Evolutionary conservation across 768 basidiomycete genomes (phyloP).

Genomic region (Ramaria sp.): DNA sequence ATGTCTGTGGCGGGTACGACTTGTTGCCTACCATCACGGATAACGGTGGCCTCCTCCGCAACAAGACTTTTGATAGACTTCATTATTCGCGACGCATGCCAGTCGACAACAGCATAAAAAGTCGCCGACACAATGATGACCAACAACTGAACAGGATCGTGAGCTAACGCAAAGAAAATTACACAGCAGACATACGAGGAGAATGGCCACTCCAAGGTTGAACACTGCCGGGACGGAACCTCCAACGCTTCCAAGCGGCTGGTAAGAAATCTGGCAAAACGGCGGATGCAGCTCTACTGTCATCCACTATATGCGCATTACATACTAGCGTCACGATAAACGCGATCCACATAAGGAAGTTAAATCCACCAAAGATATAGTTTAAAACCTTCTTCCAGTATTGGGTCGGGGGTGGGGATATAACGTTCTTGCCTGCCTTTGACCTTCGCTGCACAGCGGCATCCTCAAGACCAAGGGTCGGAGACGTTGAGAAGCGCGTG

Average conservation of each 20-base stretch:
- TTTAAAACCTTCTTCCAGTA: slow-evolving; percentile 38
- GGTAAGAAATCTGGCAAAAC: no score
- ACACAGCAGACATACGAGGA: no score
- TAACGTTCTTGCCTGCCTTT: slow-evolving; percentile 34
- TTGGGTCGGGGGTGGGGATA: slow-evolving; percentile 36
- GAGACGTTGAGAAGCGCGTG: slow-evolving; percentile 31
- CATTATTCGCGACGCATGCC: slow-evolving; percentile 20
- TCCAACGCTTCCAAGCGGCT: background rate
- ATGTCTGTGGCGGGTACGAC: slow-evolving; percentile 42
- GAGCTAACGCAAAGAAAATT: no score
- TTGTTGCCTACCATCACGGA: slow-evolving; percentile 37
- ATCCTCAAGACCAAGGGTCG: slow-evolving; percentile 35
- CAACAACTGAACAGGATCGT: slow-evolving; percentile 20
- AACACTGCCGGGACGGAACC: background rate
- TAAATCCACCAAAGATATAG: slow-evolving; percentile 50
- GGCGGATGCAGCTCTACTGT: no score
- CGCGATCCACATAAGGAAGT: slow-evolving; percentile 43
- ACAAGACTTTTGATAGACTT: slow-evolving; percentile 48
- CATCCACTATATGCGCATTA: slow-evolving; percentile 2
- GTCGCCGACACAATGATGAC: slow-evolving; percentile 32
- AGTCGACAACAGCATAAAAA: slow-evolving; percentile 39
- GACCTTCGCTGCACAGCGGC: slow-evolving; percentile 31
- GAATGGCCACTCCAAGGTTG: no score
- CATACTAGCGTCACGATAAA: slow-evolving; percentile 36
- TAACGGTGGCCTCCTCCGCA: slow-evolving; percentile 45